Conservation (phyloP, 1,139 yeast species). For the Sugiyamaella sp. region DNA sequence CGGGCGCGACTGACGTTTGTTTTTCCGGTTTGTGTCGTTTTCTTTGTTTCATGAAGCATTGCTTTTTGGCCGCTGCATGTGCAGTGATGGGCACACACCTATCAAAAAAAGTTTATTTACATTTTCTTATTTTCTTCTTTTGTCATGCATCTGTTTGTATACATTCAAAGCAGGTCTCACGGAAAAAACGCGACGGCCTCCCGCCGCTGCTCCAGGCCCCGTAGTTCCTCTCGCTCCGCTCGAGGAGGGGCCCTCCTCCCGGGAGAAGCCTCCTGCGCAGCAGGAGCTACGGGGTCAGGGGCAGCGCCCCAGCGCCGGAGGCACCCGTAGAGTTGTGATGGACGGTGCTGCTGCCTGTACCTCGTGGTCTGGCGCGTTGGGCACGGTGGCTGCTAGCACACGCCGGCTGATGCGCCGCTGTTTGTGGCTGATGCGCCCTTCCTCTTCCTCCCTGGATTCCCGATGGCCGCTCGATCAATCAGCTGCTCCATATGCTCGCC, state of each 20-base stretch:
- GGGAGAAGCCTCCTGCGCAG: not conserved
- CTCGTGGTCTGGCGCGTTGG: no score
- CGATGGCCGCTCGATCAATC: no score
- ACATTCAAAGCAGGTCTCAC: not conserved
- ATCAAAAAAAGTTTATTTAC: not conserved
- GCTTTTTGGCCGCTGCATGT: not conserved
- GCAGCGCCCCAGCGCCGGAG: not conserved
- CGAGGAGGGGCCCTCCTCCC: not conserved
- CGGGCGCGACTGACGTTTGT: not conserved
- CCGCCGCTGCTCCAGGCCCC: not conserved
- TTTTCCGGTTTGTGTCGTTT: not conserved
- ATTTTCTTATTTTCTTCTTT: not conserved
- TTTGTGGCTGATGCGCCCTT: no score
- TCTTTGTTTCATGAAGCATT: not conserved
- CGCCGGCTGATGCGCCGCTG: no score
- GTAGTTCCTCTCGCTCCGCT: not conserved
- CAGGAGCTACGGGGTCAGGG: not conserved
- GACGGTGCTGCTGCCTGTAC: no score
- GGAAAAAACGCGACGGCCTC: not conserved
- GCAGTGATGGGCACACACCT: not conserved
- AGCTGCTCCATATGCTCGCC: no score
- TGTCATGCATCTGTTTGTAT: not conserved
- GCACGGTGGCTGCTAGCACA: no score
- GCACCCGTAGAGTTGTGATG: no score
- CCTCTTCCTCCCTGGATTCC: no score